phyloP scores from a whole-genome alignment of 1,139 yeast genomes.

The Suhomyces taliae region DNA sequence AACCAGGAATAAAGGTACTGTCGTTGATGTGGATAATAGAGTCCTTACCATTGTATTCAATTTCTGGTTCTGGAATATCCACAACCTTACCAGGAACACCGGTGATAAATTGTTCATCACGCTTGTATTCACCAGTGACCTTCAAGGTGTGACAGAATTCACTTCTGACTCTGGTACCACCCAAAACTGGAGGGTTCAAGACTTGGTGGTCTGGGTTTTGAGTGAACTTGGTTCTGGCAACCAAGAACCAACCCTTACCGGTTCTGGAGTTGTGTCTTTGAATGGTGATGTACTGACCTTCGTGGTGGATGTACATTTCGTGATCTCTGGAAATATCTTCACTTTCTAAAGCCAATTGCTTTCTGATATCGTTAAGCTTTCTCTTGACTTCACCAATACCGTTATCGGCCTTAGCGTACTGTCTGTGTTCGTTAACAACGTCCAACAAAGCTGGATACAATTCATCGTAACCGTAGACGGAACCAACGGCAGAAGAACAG shows the following conservation, averaged over 20 bases:
- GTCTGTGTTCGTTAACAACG: conserved; percentile 75
- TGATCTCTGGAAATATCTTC: conserved; percentile 66
- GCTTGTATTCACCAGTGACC: conserved; percentile 50
- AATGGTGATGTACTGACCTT: conserved; percentile 87
- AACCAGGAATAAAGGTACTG: conserved; percentile 76
- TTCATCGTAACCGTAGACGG: conserved; percentile 94
- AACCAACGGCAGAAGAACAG: conserved; percentile 92
- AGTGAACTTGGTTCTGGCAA: conserved; percentile 80
- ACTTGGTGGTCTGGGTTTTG: conserved; percentile 45
- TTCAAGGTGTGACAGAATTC: conserved; percentile 61
- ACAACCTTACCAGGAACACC: conserved; percentile 68
- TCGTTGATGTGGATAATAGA: conserved; percentile 56
- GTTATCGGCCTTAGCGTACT: conserved; percentile 53
- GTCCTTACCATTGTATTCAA: conserved; percentile 44
- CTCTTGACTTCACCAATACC: conserved; percentile 78
- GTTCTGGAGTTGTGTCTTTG: conserved; percentile 82
- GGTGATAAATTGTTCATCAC: conserved; percentile 41
- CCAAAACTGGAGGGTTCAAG: conserved; percentile 59
- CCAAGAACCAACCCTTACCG: conserved; percentile 85
- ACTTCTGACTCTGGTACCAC: conserved; percentile 64
- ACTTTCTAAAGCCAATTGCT: conserved; percentile 63
- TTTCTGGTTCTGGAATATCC: conserved; percentile 50
- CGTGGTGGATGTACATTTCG: conserved; percentile 94
- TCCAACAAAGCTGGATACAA: conserved; percentile 78
- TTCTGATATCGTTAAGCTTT: conserved; percentile 58